Percentiles rank a stretch among this genome's conserved stretches.
These are phyloP conservation scores for Metrosideros polymorpha DNA, from an alignment of 441 rosid species.

Conservation along the genomic window DNA sequence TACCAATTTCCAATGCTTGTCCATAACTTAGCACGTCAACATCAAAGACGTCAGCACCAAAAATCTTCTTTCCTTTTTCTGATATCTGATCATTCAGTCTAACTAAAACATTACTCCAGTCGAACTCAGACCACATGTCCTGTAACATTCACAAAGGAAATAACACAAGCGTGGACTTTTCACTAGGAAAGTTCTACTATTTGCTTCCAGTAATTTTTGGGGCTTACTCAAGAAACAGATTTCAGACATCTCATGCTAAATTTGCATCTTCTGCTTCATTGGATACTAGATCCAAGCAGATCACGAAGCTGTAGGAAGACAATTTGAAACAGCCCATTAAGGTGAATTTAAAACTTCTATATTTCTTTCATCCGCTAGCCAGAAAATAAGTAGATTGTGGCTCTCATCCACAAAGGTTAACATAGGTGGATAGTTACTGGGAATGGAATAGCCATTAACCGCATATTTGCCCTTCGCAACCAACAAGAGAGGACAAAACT, in stretches of 20 bases:
- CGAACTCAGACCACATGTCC: background rate
- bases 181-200: background rate
- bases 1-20: background rate
- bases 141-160: background rate
- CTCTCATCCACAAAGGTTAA: background rate
- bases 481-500: background rate
- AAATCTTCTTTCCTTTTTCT: background rate
- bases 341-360: background rate
- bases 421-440: background rate
- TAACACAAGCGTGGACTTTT: background rate
- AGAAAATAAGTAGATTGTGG: background rate
- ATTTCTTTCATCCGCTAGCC: background rate
- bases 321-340: background rate
- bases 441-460: background rate
- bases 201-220: background rate
- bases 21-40: background rate
- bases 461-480: background rate
- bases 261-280: background rate
- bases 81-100: background rate
- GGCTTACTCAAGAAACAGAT: background rate
- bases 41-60: background rate
- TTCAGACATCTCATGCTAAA: background rate
- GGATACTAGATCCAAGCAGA: background rate
- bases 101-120: background rate
- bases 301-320: background rate